Percentiles rank a stretch among this genome's conserved stretches.
phyloP scores from a whole-genome alignment of 106 monocot genomes.

The Dioscorea alata region DNA sequence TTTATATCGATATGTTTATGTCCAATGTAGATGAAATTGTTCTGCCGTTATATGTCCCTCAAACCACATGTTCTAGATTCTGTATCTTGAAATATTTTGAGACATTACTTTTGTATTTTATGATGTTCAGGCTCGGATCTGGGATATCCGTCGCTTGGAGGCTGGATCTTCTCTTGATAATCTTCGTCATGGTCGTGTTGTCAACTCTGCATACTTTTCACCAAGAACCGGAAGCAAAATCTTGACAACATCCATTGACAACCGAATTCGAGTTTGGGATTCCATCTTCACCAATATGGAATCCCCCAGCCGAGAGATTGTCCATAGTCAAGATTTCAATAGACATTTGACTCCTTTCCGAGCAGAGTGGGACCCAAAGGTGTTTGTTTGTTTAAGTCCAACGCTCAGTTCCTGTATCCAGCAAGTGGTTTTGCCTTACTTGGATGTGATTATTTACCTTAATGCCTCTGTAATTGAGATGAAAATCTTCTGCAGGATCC shows the following conservation, averaged over 20 bases:
- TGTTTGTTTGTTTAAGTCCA: slow-evolving; percentile 2
- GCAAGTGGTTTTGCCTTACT: no score
- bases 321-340: slow-evolving; percentile 96
- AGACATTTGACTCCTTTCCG: slow-evolving; percentile 86
- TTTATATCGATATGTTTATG: no score
- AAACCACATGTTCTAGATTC: not conserved
- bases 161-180: slow-evolving; percentile 45
- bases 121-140: slow-evolving; percentile 63
- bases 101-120: not conserved
- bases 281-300: slow-evolving; percentile 77
- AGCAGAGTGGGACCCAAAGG: slow-evolving; percentile 99
- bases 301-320: slow-evolving; percentile 73
- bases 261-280: slow-evolving; percentile 94
- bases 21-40: no score
- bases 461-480: not conserved
- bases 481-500: slow-evolving; percentile 43
- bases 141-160: slow-evolving; percentile 68
- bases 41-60: not conserved
- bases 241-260: slow-evolving; percentile 79
- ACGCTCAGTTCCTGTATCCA: no score
- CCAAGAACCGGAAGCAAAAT: slow-evolving; percentile 75
- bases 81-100: not conserved
- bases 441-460: not conserved
- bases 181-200: slow-evolving; percentile 81
- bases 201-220: slow-evolving; percentile 89